A percentile compares a stretch with the other conserved stretches of the same genome.
Evolutionary conservation across 1,284 basidiomycete genomes (phyloP).

Genomic region (Puccinia horiana): DNA sequence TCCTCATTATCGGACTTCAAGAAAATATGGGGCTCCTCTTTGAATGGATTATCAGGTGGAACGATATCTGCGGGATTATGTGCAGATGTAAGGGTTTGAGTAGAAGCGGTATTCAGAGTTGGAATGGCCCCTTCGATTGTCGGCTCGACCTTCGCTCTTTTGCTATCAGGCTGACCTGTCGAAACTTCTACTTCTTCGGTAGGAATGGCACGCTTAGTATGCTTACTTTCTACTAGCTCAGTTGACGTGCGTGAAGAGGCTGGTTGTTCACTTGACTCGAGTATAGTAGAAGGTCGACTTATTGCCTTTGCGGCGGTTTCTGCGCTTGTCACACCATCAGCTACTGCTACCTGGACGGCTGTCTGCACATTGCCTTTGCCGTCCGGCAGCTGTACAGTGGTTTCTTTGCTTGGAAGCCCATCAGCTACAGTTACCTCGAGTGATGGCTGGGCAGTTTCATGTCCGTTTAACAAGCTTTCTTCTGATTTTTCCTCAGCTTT

Average conservation of each 20-base stretch:
- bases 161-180: not conserved
- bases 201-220: not conserved
- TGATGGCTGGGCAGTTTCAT: too few species aligned
- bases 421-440: too few species aligned
- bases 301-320: not conserved
- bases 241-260: not conserved
- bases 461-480: not conserved
- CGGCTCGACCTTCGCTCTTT: slow-evolving; percentile 2
- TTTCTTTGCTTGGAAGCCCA: too few species aligned
- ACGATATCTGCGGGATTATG: not conserved
- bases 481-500: not conserved
- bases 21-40: slow-evolving; percentile 87
- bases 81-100: not conserved
- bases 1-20: slow-evolving; percentile 71
- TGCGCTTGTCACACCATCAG: not conserved
- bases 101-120: not conserved
- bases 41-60: slow-evolving; percentile 61
- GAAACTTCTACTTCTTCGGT: not conserved
- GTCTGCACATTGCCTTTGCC: too few species aligned
- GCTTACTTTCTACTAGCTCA: not conserved
- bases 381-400: too few species aligned
- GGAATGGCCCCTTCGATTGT: not conserved
- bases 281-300: not conserved
- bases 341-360: not conserved
- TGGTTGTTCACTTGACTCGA: not conserved